phyloP scores from a whole-genome alignment of 2,329 filamentous ascomycete genomes.

The Hypoxylon sp. region DNA sequence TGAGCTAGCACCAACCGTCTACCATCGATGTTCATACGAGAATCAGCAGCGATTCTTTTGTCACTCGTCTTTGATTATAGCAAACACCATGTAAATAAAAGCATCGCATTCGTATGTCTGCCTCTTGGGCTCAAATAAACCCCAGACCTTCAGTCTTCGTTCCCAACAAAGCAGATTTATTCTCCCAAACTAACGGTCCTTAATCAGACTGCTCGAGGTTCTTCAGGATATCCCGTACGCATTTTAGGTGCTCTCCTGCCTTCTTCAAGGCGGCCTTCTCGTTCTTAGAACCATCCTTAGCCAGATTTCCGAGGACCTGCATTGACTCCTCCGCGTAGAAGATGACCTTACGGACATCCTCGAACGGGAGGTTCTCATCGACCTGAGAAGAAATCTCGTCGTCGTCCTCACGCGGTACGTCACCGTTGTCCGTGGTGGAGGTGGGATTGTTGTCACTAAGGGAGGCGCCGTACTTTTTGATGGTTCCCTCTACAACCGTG shows the following conservation, averaged over 20 bases:
- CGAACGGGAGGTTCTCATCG: neutral
- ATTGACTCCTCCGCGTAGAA: neutral
- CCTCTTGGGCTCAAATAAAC: neutral
- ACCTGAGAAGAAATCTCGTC: neutral
- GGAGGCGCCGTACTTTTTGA: too few relatives aligned
- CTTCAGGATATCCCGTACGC: neutral
- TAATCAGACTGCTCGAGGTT: neutral
- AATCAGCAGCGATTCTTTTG: neutral
- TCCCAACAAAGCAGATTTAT: neutral
- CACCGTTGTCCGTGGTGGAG: too few relatives aligned
- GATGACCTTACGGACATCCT: neutral
- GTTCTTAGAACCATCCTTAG: neutral
- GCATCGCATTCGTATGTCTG: neutral
- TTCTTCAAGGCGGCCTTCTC: neutral
- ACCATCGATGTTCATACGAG: neutral
- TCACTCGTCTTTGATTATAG: neutral
- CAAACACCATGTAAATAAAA: neutral
- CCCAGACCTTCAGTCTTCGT: neutral
- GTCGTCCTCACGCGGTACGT: neutral
- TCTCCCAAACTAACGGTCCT: neutral
- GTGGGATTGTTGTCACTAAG: too few relatives aligned
- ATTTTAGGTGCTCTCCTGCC: neutral
- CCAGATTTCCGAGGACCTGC: neutral
- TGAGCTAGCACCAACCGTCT: neutral
- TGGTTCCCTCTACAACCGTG: too few relatives aligned